A percentile compares a stretch with the other conserved stretches of the same genome.
Evolutionary conservation across 352 stramenopile genomes (phyloP).

Genomic region (Plasmopara muralis): DNA sequence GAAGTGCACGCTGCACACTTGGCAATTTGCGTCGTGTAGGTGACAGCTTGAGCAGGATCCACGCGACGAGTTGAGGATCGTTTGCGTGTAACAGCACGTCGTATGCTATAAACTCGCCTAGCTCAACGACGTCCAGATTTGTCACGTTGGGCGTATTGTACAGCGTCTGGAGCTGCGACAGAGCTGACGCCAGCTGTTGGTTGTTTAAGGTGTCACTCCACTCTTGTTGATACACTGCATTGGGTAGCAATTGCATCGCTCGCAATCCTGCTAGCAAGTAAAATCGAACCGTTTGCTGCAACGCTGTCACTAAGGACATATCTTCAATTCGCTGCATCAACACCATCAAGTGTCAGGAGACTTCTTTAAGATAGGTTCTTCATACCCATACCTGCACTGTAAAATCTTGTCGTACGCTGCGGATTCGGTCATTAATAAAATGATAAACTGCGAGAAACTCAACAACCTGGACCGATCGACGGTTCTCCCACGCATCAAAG

Average conservation of each 20-base stretch:
- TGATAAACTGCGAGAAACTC: conserved; percentile 64
- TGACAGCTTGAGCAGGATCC: conserved; percentile 34
- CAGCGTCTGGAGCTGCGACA: conserved; percentile 44
- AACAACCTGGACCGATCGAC: conserved; percentile 1
- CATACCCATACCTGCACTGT: conserved; percentile 41
- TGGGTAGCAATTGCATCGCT: conserved; percentile 28
- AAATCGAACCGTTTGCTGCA: conserved; percentile 50
- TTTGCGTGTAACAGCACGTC: conserved; percentile 51
- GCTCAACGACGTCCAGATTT: conserved; percentile 6
- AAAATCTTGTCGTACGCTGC: conserved; percentile 67
- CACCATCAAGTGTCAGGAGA: not conserved
- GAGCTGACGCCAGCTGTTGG: conserved; percentile 55
- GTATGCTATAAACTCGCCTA: conserved; percentile 46
- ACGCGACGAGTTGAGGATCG: conserved; percentile 35
- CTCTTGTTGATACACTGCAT: conserved; percentile 11
- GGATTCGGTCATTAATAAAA: conserved; percentile 63
- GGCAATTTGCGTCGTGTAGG: conserved; percentile 8
- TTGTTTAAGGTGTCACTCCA: conserved; percentile 73
- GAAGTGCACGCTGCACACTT: conserved; percentile 31
- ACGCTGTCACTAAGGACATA: conserved; percentile 26
- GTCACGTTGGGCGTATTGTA: conserved; percentile 11
- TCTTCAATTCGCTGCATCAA: conserved; percentile 31
- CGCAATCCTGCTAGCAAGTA: conserved; percentile 43
- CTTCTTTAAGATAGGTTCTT: not conserved
- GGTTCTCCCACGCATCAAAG: conserved; percentile 16